These are phyloP conservation scores for Bryoglossum gracile DNA, from an alignment of 495 filamentous ascomycete species.

Conservation along the genomic window DNA sequence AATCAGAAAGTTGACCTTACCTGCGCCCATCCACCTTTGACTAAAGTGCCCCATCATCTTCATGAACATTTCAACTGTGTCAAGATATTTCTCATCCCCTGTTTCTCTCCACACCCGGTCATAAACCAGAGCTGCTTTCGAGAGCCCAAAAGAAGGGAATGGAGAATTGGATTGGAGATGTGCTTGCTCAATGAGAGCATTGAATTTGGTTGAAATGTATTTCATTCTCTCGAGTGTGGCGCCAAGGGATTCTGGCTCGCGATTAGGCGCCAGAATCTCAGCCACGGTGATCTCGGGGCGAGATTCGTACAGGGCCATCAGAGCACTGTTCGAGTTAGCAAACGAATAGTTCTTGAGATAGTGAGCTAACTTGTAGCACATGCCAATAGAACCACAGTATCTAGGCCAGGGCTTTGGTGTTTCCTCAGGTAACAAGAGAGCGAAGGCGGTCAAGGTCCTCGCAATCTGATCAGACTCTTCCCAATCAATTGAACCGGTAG, in stretches of 20 bases:
- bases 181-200: conserved; percentile 1
- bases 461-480: conserved; percentile 16
- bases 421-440: conserved; percentile 16
- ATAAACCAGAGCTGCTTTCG: not conserved
- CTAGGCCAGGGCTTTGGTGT: conserved; percentile 11
- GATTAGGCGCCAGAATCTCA: not conserved
- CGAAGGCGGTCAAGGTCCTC: conserved; percentile 13
- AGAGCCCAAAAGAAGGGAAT: conserved; percentile 7
- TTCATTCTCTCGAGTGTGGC: conserved; percentile 3
- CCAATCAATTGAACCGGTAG: not conserved
- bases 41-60: conserved; percentile 11
- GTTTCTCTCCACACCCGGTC: conserved; percentile 7
- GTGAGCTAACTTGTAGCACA: conserved; percentile 15
- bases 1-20: conserved; percentile 9
- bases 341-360: not conserved
- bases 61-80: not conserved
- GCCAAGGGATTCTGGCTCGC: conserved; percentile 2
- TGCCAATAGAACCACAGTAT: conserved; percentile 17
- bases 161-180: conserved; percentile 13
- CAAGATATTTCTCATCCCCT: conserved; percentile 2
- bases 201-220: conserved; percentile 6
- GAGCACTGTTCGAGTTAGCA: conserved; percentile 3
- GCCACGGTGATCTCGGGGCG: not conserved
- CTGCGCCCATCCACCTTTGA: conserved; percentile 10
- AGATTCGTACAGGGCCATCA: conserved; percentile 15